phyloP scores from a whole-genome alignment of 1,139 yeast species.

The Eremothecium coryli region DNA sequence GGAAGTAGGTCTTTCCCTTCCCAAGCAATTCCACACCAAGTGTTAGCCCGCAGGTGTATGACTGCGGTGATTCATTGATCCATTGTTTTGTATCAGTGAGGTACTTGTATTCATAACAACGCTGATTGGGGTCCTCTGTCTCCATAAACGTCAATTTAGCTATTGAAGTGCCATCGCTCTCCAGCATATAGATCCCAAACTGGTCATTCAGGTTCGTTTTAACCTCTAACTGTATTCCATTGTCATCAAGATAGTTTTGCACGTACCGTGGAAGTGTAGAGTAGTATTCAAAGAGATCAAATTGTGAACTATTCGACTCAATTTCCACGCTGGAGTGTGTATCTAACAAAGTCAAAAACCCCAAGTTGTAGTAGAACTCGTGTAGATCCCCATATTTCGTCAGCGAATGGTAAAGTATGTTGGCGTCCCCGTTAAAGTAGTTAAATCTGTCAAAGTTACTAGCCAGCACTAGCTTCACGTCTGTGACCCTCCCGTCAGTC shows the following conservation, averaged over 20 bases:
- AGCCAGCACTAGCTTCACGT: constrained; percentile 31
- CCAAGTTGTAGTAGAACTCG: constrained; percentile 27
- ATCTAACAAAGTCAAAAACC: constrained; percentile 26
- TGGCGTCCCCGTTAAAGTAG: constrained; percentile 21
- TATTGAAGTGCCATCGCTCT: constrained; percentile 9
- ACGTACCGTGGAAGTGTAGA: constrained; percentile 24
- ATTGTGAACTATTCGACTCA: constrained; percentile 16
- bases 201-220: constrained; percentile 22
- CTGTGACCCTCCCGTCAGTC: constrained; percentile 21
- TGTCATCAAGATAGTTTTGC: constrained; percentile 16
- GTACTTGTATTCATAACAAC: constrained; percentile 25
- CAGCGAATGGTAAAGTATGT: constrained; percentile 26
- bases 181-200: constrained; percentile 25
- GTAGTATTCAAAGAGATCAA: constrained; percentile 29
- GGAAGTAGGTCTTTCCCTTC: constrained; percentile 17
- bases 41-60: constrained; percentile 21
- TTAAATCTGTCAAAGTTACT: constrained; percentile 31
- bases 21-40: constrained; percentile 21
- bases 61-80: constrained; percentile 26
- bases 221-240: constrained; percentile 14
- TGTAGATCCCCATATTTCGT: constrained; percentile 23
- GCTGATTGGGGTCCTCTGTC: constrained; percentile 17
- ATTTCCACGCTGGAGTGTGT: constrained; percentile 26
- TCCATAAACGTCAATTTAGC: constrained; percentile 22
- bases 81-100: constrained; percentile 19